A percentile compares a stretch with the other conserved stretches of the same genome.
These are phyloP conservation scores for Phialocephala subalpina DNA, from an alignment of 2,329 filamentous ascomycete genomes.

Conservation along the genomic window DNA sequence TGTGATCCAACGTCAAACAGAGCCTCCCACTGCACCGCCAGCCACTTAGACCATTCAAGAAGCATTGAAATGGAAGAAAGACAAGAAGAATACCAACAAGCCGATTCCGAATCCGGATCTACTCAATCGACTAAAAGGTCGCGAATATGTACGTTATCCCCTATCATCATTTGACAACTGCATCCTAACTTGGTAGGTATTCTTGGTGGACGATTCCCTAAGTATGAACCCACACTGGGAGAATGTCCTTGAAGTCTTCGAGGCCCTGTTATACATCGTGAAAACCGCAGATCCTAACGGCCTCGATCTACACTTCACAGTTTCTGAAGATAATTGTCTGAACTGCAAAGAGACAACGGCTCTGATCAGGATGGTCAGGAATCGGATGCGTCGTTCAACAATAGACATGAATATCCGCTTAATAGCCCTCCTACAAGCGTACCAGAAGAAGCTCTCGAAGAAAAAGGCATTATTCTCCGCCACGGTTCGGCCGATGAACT, in stretches of 20 bases:
- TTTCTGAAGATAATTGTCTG: slow-evolving; percentile 5
- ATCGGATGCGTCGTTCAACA: slow-evolving; percentile 11
- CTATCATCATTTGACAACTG: neutral
- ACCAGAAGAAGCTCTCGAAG: neutral
- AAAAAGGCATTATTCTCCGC: neutral
- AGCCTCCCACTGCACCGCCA: neutral
- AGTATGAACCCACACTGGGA: slow-evolving; percentile 26
- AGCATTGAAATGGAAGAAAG: slow-evolving; percentile 23
- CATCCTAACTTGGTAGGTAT: slow-evolving; percentile 23
- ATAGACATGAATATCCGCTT: neutral
- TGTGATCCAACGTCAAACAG: neutral
- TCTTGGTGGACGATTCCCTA: slow-evolving; percentile 26
- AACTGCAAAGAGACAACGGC: neutral
- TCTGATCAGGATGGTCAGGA: slow-evolving; percentile 26
- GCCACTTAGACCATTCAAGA: slow-evolving; percentile 9
- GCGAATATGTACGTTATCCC: slow-evolving; percentile 20
- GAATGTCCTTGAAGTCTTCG: slow-evolving; percentile 16
- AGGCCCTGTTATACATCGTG: slow-evolving; percentile 25
- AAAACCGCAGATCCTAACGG: slow-evolving; percentile 23
- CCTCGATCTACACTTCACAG: slow-evolving; percentile 26
- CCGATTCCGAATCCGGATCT: slow-evolving; percentile 6
- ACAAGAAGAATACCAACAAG: slow-evolving; percentile 11
- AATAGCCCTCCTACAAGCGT: neutral
- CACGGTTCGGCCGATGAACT: slow-evolving; percentile 14
- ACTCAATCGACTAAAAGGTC: slow-evolving; percentile 12